Base-by-base conservation (phyloP, 805 yeast species). In the Cyberlindnera bimundalis region DNA sequence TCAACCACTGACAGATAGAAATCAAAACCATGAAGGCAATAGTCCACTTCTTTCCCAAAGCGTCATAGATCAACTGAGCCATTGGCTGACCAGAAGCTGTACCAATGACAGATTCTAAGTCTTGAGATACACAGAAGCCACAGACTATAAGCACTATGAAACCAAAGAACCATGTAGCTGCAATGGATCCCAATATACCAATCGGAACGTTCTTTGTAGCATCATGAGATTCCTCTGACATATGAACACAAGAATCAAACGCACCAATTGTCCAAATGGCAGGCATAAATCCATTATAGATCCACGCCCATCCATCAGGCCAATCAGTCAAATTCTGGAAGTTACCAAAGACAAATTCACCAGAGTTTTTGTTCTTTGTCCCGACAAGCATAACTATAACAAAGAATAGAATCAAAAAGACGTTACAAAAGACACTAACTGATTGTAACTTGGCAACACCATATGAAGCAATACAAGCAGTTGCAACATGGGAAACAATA, bases 251-350 rank as follows among this genome's bases (percentile, higher is more conserved):
- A 5, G 84, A 74, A 58, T 81, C 88, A 56, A 79, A 80, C 2
- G 84, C 80, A 29, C 84, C 84, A 60, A 81, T 79, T 19, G 85
- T 79, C 88, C 89, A 82, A 42, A 80, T 73, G 4, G 79, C 76
- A 0, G 86, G 80, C 74, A 78, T 71, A 71, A 78, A 76, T 3
- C 60, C 60, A 52, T 78, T 64, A 46, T 68, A 58, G 28, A 65
- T 41, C 58, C 75, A 58, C 4, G 76, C 68, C 78, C 81, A 77
- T 23, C 84, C 85, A 23, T 57, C 62, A 4, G 76, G 66, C 78
- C 82, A 79, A 17, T 65, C 69, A 19, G 76, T 64, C 37, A 55
- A 57, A 55, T 77, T 78, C 15, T 68, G 62, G 33, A 71, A 66
- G 35, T 68, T 56, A 19, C 77, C 77, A 57, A 80, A 81, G 36